Percentiles rank a stretch among this genome's conserved stretches.
Evolutionary conservation across 768 basidiomycete species (phyloP).

Genomic region (Crepidotus variabilis): DNA sequence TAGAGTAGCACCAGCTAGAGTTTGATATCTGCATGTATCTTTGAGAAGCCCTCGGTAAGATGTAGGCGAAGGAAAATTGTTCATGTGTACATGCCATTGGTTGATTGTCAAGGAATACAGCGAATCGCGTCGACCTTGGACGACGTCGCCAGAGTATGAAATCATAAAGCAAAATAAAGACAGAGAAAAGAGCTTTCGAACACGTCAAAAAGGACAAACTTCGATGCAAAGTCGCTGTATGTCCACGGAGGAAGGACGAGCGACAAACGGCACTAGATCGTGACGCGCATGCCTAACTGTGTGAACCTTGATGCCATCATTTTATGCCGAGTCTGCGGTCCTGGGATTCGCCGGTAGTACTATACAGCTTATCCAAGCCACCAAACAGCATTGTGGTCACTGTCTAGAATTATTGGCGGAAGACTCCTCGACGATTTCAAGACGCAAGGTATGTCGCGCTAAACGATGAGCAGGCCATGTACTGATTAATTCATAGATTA

Average conservation of each 20-base stretch:
- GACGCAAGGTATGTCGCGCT: constrained; percentile 36
- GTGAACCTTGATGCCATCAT: constrained; percentile 27
- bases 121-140: not conserved
- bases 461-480: constrained; percentile 12
- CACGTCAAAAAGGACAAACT: constrained; percentile 5
- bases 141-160: not conserved
- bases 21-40: not conserved
- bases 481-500: constrained; percentile 32
- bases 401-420: constrained; percentile 30
- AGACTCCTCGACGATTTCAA: constrained; percentile 44
- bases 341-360: constrained; percentile 33
- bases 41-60: not conserved
- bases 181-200: not conserved
- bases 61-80: not conserved
- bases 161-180: not conserved
- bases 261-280: not conserved
- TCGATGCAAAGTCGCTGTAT: constrained; percentile 1
- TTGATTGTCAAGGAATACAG: not conserved
- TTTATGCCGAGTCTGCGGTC: not conserved
- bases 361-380: constrained; percentile 41
- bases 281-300: too few relatives aligned
- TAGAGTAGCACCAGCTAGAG: not conserved
- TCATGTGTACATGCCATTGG: not conserved
- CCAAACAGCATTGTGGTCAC: constrained; percentile 24
- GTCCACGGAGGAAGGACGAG: constrained; percentile 4